Base-by-base conservation (phyloP, 805 yeast species). In the Pichia sporocuriosa region DNA sequence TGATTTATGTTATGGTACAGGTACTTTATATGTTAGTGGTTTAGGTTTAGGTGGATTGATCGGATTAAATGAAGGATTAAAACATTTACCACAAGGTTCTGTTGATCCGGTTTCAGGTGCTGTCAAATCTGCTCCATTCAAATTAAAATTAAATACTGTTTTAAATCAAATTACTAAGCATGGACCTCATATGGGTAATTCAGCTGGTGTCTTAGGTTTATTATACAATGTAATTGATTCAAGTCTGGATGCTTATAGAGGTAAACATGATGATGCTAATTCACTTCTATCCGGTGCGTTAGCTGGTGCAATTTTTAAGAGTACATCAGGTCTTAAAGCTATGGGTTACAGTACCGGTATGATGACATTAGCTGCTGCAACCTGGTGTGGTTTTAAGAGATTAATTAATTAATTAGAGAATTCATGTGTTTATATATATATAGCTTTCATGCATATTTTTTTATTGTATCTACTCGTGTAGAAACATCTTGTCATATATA, bases 1-100 rank as follows among this genome's bases (percentile, higher is more conserved):
- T 63, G 97, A 93, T 67, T 73, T 93, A 50, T 88, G 97, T 74
- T 93, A 93, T 65, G 98, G 98, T 53, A 84, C 97, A 10, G 98
- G 98, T 65, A 80, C 96, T 6, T 87, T 88, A 39, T 93, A 93
- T 61, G 72, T 93, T 52, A 53, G 84, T 25, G 95, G 95, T 32
- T 72, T 93, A 51, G 95, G 95, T 27, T 46, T 78, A 33, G 98
- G 98, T 65, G 98, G 98, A 46, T 66, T 80, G 12, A 82, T 79
- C 56, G 98, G 98, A 46, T 67, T 89, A 47, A 75, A 78, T 46
- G 96, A 90, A 64, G 97, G 98, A 48, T 56, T 93, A 42, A 73
- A 73, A 47, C 78, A 79, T 60, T 71, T 93, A 42, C 93, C 94
- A 32, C 50, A 45, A 21, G 62, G 57, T 21, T 73, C 80, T 27